Base-by-base conservation (phyloP, 768 basidiomycete genomes). In the Psilocybe tampanensis region DNA sequence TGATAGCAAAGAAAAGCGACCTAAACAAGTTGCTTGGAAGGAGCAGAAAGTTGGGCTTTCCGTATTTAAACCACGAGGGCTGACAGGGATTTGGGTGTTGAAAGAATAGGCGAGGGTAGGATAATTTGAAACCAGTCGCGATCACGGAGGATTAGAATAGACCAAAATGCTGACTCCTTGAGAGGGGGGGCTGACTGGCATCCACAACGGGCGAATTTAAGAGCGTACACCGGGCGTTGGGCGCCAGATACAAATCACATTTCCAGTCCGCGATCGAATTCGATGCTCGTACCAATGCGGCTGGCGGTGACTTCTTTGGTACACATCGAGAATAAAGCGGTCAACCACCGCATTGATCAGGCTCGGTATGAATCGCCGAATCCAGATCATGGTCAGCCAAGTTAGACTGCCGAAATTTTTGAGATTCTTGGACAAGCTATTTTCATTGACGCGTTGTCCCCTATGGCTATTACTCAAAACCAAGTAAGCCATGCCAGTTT, bases 31-130 rank as follows among this genome's bases (percentile, higher is more conserved):
- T 44, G 54, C 50, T 57, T 55, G 58, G 26, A 47, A 34, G 34
- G 26, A 29, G 24, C 47, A 41, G 24, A 42, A 21, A 44, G 48
- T n/a, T 41, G 29, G 15, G 26, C 21, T 11, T 23, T 52, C 41
- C 26, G 47, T 64, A 61, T 64, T 64, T 64, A 64, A 59, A 47
- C 36, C 39, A 44, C 39, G 13, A n/a, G 24, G 26, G 52, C 52
- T 53, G 52, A 45, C 12, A 32, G 33, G 47, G 13, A 34, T 48
- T 49, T 24, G 5, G 29, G 43, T 55, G 34, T 43, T 33, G 26
- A 26, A 32, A 32, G 47, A 23, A n/a, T 24, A 9, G 47, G 47
- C 26, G 56, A 41, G 21, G 36, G n/a, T 26, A 33, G 52, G 36
- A 45, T 19, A n/a, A 24, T 52, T 55, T 49, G 26, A 47, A 58